Conservation (phyloP, 345 rosid species). For the Microcos paniculata region DNA sequence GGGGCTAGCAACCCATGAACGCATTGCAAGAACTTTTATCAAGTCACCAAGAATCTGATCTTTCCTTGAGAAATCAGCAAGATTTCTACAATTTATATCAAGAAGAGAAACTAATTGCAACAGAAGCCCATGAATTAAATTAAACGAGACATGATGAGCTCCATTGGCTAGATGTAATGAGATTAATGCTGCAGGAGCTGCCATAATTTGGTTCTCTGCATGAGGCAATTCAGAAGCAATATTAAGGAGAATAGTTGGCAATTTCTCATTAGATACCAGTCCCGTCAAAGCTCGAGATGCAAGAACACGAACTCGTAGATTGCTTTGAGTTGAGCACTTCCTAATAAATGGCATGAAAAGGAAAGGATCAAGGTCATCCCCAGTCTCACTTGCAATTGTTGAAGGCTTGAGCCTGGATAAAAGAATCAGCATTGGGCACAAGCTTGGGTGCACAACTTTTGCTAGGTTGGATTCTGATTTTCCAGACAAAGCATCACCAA, state of each 20-base stretch:
- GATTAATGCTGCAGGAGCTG: constrained; percentile 17
- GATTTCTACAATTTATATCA: constrained; percentile 77
- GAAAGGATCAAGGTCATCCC: constrained; percentile 91
- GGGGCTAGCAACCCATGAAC: constrained; percentile 80
- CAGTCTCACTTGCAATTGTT: constrained; percentile 77
- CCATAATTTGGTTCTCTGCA: constrained; percentile 15
- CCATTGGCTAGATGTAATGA: constrained; percentile 21
- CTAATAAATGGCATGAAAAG: constrained; percentile 87
- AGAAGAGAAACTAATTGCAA: constrained; percentile 80
- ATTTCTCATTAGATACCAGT: constrained; percentile 89
- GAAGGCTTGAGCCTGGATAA: constrained; percentile 97
- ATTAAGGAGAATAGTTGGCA: constrained; percentile 50
- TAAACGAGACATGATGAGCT: constrained; percentile 41
- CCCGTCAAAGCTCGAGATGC: constrained; percentile 93
- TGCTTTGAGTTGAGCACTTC: constrained; percentile 88
- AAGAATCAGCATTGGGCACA: constrained; percentile 91
- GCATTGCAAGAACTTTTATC: constrained; percentile 45
- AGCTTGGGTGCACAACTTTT: constrained; percentile 87
- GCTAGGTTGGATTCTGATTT: constrained; percentile 57
- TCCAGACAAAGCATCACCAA: constrained; percentile 44
- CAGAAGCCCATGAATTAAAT: constrained; percentile 78
- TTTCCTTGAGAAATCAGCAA: constrained; percentile 69
- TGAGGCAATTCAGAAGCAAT: constrained; percentile 71
- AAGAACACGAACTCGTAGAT: constrained; percentile 81
- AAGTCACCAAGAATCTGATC: constrained; percentile 72